A percentile compares a stretch with the other conserved stretches of the same genome.
Conservation (phyloP, 1,284 basidiomycete species). For the Entoloma clypeatum region DNA sequence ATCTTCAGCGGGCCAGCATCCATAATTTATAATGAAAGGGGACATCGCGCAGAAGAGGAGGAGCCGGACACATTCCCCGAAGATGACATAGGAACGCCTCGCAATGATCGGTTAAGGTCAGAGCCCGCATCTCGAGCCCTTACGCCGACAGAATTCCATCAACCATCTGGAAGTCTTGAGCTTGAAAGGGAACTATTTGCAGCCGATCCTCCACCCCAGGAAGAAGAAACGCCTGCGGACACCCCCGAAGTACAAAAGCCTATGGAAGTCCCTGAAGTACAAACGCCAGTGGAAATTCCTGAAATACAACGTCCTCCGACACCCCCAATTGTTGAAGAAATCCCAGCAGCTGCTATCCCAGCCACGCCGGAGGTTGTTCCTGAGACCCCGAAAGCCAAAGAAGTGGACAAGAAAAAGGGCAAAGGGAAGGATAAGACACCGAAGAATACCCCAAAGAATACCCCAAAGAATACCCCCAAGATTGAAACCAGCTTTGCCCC, state of each 20-base stretch:
- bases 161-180: conserved; percentile 18
- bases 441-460: conserved; percentile 14
- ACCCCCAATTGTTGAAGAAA: conserved; percentile 11
- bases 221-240: conserved; percentile 11
- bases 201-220: no score
- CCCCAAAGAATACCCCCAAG: conserved; percentile 8
- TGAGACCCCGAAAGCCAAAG: conserved; percentile 19
- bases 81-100: conserved; percentile 40
- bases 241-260: conserved; percentile 14
- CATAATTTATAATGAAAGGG: conserved; percentile 76
- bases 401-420: conserved; percentile 16
- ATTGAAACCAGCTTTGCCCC: conserved; percentile 7
- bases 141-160: conserved; percentile 30
- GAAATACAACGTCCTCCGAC: conserved; percentile 13
- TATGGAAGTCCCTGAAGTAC: conserved; percentile 8
- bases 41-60: conserved; percentile 68
- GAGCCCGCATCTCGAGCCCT: conserved; percentile 29
- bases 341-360: conserved; percentile 12
- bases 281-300: conserved; percentile 13
- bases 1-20: conserved; percentile 62
- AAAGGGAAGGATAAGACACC: conserved; percentile 21
- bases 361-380: conserved; percentile 19
- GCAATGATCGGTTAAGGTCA: conserved; percentile 23
- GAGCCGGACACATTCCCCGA: conserved; percentile 54
- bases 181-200: conserved; percentile 22